Percentiles rank a stretch among this genome's conserved stretches.
Evolutionary conservation across 2,329 filamentous ascomycete species (phyloP).

Genomic region (Stemphylium beticola): DNA sequence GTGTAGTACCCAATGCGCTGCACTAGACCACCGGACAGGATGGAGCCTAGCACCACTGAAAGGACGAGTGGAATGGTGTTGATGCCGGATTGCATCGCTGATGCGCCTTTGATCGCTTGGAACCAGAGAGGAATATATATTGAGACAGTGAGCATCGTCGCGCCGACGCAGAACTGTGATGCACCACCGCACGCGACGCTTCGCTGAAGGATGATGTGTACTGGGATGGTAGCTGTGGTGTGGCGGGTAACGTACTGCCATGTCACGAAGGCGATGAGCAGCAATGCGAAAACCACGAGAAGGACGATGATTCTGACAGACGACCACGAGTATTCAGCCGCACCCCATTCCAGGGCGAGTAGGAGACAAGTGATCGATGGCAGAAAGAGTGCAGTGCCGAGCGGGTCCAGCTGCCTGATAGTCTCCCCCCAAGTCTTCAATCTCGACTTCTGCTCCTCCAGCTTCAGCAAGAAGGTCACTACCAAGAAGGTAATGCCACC

Average conservation of each 20-base stretch:
- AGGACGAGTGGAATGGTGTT: constrained; percentile 55
- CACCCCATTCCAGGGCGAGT: constrained; percentile 58
- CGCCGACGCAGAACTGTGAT: constrained; percentile 50
- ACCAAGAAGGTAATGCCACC: constrained; percentile 50
- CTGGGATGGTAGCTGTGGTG: constrained; percentile 52
- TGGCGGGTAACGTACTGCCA: constrained; percentile 49
- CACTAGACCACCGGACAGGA: constrained; percentile 49
- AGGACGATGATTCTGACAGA: constrained; percentile 51
- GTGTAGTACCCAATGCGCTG: constrained; percentile 55
- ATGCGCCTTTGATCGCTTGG: constrained; percentile 54
- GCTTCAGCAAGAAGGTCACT: constrained; percentile 42
- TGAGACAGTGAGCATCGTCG: constrained; percentile 46
- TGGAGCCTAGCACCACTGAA: constrained; percentile 50
- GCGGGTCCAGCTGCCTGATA: constrained; percentile 51
- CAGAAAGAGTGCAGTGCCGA: constrained; percentile 51
- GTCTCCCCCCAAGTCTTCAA: constrained; percentile 38
- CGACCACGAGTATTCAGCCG: constrained; percentile 52
- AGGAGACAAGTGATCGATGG: constrained; percentile 55
- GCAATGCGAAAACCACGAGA: constrained; percentile 49
- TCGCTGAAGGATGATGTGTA: constrained; percentile 51
- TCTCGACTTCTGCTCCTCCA: constrained; percentile 41
- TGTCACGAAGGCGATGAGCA: constrained; percentile 48
- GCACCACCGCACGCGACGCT: constrained; percentile 50
- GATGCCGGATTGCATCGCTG: constrained; percentile 54
- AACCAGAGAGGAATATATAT: constrained; percentile 55